A percentile compares a stretch with the other conserved stretches of the same genome.
Evolutionary conservation across 2,329 filamentous ascomycete species (phyloP).

Genomic region (Ophiostoma ips): DNA sequence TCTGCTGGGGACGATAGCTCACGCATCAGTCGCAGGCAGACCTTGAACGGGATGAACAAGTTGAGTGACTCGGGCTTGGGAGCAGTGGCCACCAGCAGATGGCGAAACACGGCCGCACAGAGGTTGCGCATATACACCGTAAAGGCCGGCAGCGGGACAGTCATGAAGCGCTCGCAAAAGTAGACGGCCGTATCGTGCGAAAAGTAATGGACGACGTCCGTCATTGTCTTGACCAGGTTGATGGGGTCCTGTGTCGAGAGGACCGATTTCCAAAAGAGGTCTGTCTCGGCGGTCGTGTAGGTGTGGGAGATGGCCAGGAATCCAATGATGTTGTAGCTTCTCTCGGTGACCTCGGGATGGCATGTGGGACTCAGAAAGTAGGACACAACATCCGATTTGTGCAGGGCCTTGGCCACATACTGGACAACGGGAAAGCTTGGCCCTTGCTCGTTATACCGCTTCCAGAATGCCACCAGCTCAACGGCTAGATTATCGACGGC

Average conservation of each 20-base stretch:
- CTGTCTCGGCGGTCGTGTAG: conserved; percentile 58
- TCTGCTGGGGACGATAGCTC: conserved; percentile 48
- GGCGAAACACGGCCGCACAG: conserved; percentile 41
- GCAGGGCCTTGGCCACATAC: conserved; percentile 56
- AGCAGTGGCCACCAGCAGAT: conserved; percentile 18
- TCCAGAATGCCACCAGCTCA: conserved; percentile 56
- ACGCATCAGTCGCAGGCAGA: conserved; percentile 53
- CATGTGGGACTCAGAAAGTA: conserved; percentile 86
- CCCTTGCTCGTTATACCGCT: conserved; percentile 34
- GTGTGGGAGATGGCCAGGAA: conserved; percentile 71
- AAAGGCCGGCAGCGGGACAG: conserved; percentile 49
- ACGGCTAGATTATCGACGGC: conserved; percentile 62
- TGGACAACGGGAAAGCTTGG: conserved; percentile 40
- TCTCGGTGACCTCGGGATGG: conserved; percentile 75
- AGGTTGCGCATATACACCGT: conserved; percentile 47
- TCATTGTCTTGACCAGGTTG: conserved; percentile 57
- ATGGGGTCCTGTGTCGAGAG: conserved; percentile 70
- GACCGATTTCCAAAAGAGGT: conserved; percentile 74
- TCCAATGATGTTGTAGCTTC: conserved; percentile 71
- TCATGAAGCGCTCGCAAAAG: conserved; percentile 55
- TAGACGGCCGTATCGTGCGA: conserved; percentile 41
- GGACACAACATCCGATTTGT: conserved; percentile 57
- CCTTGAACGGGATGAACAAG: conserved; percentile 30
- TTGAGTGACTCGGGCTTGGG: conserved; percentile 15
- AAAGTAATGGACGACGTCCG: conserved; percentile 33